Base-by-base conservation (phyloP, 176 grass and related monocot species). In the Bonia amplexicaulis region DNA sequence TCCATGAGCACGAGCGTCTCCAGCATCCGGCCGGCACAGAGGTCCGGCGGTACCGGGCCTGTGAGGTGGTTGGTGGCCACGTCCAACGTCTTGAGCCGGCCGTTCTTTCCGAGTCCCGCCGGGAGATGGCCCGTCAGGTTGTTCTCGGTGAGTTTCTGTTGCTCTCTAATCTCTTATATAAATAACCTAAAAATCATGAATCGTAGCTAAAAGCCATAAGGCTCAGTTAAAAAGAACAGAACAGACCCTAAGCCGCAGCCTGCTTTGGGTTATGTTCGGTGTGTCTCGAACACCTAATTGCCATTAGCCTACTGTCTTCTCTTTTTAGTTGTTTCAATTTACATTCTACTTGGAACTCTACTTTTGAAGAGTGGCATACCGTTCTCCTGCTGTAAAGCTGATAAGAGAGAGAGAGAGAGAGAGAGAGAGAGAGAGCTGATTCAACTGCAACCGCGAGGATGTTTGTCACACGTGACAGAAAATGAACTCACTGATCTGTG, bases 71-170 rank as follows among this genome's bases (percentile, higher is more conserved):
- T 99, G 11, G 74, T 76, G 0, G 96, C 61, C 6, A 99, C 52
- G 71, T 99, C 96, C 0, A 99, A 66, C 52, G 27, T 88, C 49
- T 71, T 13, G 27, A 99, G 90, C 3, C 47, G 77, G 4, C 91
- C 81, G 80, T 96, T 99, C 3, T 4, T n/a, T 0, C 96, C 96
- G 0, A 98, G 86, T 2, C 17, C 52, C 0, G 80, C 29, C 4
- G 93, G 96, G 6, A 98, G 83, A 9, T 11, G 7, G 29, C 88
- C 89, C 4, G 96, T 96, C 84, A 98, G 81, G 74, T 98, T 98
- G 88, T 98, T 98, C 6, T 75, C 88, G n/a, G n/a, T n/a, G n/a
- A n/a, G n/a, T n/a, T n/a, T n/a, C n/a, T n/a, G n/a, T n/a, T n/a
- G n/a, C n/a, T n/a, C n/a, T n/a, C n/a, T n/a, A n/a, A n/a, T n/a